Base-by-base conservation (phyloP, 331 rosid species). In the Telfairia occidentalis region DNA sequence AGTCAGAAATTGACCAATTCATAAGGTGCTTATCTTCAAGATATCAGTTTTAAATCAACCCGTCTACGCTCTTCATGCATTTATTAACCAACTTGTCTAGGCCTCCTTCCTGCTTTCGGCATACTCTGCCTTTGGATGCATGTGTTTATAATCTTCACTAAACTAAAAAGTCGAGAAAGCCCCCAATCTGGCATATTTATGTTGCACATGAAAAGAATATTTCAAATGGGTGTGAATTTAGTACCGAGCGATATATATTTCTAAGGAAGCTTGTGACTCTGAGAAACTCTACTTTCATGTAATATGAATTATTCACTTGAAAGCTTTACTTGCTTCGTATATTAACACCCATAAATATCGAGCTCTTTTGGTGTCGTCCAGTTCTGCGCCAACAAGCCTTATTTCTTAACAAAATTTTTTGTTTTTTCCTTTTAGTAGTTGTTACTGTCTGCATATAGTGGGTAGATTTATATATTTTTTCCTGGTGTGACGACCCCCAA, bases 381-480 rank as follows among this genome's bases (percentile, higher is more conserved):
- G 5, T 3, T n/a, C 30, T 65, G 50, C 43, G 35, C 9, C 13
- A 26, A 38, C 29, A 23, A 69, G 57, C 38, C 74, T 69, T 30
- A 16, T 60, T 46, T 61, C 46, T n/a, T 29, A 9, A 46, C 28
- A 5, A 23, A 1, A 15, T 21, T 5, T 66, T 66, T 66, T 12
- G 35, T 21, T 40, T 9, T n/a, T 18, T 63, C 18, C 7, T 69
- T 15, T 19, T 0, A 2, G 3, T 29, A 32, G 2, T 28, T 19
- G 66, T 19, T 54, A 9, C 2, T 2, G 40, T 38, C 52, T 21
- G 38, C 40, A 9, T 37, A 67, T 28, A 15, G 29, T 73, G n/a
- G 15, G 42, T 40, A 50, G 76, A 60, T 80, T 78, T 45, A 80
- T 78, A 57, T 59, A 85, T 80, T n/a, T n/a, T 28, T 28, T 52